Base-by-base conservation (phyloP, 768 basidiomycete genomes). In the Mrakia gelida region DNA sequence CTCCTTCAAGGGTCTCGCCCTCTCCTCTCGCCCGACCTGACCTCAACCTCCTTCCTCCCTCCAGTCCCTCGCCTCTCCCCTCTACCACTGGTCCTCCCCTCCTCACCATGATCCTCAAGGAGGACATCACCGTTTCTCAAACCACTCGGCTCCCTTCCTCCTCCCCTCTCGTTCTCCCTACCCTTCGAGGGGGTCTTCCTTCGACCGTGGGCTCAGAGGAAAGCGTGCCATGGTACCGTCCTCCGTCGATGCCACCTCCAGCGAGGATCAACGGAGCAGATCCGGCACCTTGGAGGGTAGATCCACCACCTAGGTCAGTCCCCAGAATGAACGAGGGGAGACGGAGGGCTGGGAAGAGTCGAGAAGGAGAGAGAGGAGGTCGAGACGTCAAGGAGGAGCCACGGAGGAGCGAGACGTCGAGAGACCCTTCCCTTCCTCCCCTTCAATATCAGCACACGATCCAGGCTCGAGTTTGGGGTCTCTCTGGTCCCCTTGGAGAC, bases 61-160 rank as follows among this genome's bases (percentile, higher is more conserved):
- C 23, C 67, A 41, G 23, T 26, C 38, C 67, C 4, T 70, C 65
- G 0, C 16, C 65, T 34, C 67, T 41, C 41, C 18, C n/a, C 38
- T 38, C 38, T 11, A 10, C 49, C 18, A 26, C 41, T 70, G 34
- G 38, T 7, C 41, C 7, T 41, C 38, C 26, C 1, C 34, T 26
- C 41, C n/a, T 15, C 67, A 38, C 41, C 67, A 70, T 70, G 67
- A 70, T 70, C 34, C 67, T 70, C 26, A 70, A 70, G 38, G 67
- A 70, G 67, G 67, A 70, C 67, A 70, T 70, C 67, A 70, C 67
- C 67, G 67, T 70, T 26, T 18, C 8, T 23, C 67, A 70, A n/a
- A 70, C 67, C 34, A 70, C 34, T 6, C 67, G 67, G 23, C 41
- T 23, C 13, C 34, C 34, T 18, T 70, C 67, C 21, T 68, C 65